Evolutionary conservation across 176 grass and related monocot genomes (phyloP), one percentile per base, ranked within the genome.

Genomic region (Cenchrus fungigraminus): DNA sequence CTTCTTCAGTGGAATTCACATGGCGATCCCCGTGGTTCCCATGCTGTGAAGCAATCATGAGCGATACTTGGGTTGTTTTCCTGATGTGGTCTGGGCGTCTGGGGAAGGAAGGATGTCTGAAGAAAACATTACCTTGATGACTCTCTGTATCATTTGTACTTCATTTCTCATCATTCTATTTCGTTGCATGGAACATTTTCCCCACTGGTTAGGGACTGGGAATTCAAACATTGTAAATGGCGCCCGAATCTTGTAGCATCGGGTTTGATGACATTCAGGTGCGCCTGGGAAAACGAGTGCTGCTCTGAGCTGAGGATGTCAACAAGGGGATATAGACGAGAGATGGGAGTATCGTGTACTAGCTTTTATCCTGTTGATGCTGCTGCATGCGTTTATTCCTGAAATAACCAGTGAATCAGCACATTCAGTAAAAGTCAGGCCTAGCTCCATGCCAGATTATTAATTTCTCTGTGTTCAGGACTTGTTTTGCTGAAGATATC

Each of bases 1-100:
- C 84, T 94, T 64, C 52, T 94, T 51, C 89, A 92, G 78, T 94
- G 89, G 92, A 92, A 94, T 77, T 66, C 80, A 49, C 84, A 91
- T 46, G 84, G 84, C n/a, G 78, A 94, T 58, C 9, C 80, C 1
- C 71, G 50, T 44, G 20, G 42, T 52, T 67, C 83, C 22, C 58
- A 78, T 31, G 40, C 66, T 16, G 74, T 42, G 3, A 90, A 90
- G 79, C 84, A 86, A n/a, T 78, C 84, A 58, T 90, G 67, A 90
- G 22, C 22, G n/a, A 13, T n/a, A 25, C 14, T 50, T 58, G 15
- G 17, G 45, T 6, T 79, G 75, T 61, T 37, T 51, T 40, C 6
- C 12, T 32, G 32, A 85, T 61, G 71, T 43, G 1, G 20, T 34
- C 44, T 6, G 8, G 13, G 37, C 1, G 20, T 25, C 44, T 6